These are phyloP conservation scores for Yamadazyma triangularis DNA, from an alignment of 1,139 yeast genomes.

Conservation along the genomic window DNA sequence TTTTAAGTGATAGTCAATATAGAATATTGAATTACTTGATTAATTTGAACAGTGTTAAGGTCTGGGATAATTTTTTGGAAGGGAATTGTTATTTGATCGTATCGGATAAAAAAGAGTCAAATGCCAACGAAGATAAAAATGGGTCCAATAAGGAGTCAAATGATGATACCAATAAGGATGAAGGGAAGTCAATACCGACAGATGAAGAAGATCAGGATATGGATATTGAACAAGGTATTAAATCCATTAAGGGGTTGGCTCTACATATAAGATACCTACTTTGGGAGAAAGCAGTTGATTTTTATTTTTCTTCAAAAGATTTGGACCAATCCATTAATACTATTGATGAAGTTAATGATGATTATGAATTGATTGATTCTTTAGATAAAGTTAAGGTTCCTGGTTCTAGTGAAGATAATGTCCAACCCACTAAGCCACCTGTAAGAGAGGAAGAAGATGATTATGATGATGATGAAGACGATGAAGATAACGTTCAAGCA, in stretches of 20 bases:
- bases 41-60: slow-evolving; percentile 21
- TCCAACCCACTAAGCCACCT: slow-evolving; percentile 8
- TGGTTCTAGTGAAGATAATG: slow-evolving; percentile 5
- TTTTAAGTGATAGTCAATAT: slow-evolving; percentile 59
- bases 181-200: slow-evolving; percentile 1
- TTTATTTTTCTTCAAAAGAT: slow-evolving; percentile 30
- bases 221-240: slow-evolving; percentile 45
- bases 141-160: slow-evolving; percentile 2
- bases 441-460: slow-evolving; percentile 39
- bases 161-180: slow-evolving; percentile 6
- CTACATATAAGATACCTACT: slow-evolving; percentile 62
- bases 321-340: slow-evolving; percentile 22
- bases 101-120: no score
- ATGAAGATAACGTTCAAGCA: slow-evolving; percentile 13
- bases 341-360: slow-evolving; percentile 34
- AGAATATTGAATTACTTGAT: slow-evolving; percentile 46
- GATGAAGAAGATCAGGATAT: slow-evolving; percentile 20
- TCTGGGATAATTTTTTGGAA: slow-evolving; percentile 53
- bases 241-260: slow-evolving; percentile 51
- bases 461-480: slow-evolving; percentile 25
- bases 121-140: no score
- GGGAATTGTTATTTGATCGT: slow-evolving; percentile 45
- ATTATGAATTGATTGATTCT: slow-evolving; percentile 33
- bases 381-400: slow-evolving; percentile 21
- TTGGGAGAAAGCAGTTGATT: slow-evolving; percentile 72